These are phyloP conservation scores for Phaeotremella fagi DNA, from an alignment of 768 basidiomycete genomes.

Conservation along the genomic window DNA sequence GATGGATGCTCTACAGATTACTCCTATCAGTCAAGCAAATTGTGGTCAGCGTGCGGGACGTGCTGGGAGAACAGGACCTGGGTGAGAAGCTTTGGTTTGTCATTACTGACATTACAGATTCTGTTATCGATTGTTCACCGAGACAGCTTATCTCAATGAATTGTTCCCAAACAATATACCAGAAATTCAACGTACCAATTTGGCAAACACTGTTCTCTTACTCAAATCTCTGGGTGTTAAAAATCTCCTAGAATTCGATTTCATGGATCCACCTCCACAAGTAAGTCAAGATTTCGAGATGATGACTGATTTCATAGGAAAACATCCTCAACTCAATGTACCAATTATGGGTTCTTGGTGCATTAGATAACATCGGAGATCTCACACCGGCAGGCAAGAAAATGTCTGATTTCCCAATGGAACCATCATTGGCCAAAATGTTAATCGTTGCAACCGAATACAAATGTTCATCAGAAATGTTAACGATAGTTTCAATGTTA, in stretches of 20 bases:
- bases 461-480: slow-evolving; percentile 87
- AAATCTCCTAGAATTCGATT: slow-evolving; percentile 95
- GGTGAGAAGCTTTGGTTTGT: slow-evolving; percentile 55
- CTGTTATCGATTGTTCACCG: slow-evolving; percentile 95
- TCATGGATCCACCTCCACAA: slow-evolving; percentile 99
- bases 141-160: slow-evolving; percentile 94
- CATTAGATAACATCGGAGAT: slow-evolving; percentile 95
- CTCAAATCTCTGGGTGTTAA: slow-evolving; percentile 96
- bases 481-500: slow-evolving; percentile 98
- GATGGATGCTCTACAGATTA: slow-evolving; percentile 98
- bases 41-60: slow-evolving; percentile 93
- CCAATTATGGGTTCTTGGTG: slow-evolving; percentile 97
- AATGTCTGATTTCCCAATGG: slow-evolving; percentile 99
- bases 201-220: slow-evolving; percentile 91
- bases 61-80: slow-evolving; percentile 91
- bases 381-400: slow-evolving; percentile 85
- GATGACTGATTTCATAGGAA: slow-evolving; percentile 56
- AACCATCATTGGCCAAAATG: slow-evolving; percentile 99
- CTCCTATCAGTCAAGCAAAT: slow-evolving; percentile 97
- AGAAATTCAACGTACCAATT: slow-evolving; percentile 95
- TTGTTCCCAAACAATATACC: slow-evolving; percentile 94
- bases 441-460: slow-evolving; percentile 91
- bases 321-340: slow-evolving; percentile 99
- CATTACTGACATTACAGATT: slow-evolving; percentile 54
- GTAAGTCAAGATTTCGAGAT: slow-evolving; percentile 47